These are phyloP conservation scores for Aquanectria penicillioides DNA, from an alignment of 2,329 filamentous ascomycete species.

Conservation along the genomic window DNA sequence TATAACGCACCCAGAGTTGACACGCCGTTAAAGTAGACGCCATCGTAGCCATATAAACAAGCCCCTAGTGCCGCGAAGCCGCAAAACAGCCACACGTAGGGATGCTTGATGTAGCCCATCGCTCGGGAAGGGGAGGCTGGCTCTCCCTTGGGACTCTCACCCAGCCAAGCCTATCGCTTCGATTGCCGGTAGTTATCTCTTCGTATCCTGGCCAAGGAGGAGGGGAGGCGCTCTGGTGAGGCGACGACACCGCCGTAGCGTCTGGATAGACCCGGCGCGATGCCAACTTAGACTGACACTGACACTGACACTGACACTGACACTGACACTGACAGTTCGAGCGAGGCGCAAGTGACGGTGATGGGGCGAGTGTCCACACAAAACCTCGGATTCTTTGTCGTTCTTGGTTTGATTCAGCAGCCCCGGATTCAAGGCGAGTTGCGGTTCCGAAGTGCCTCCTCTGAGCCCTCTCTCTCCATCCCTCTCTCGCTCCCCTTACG, in stretches of 20 bases:
- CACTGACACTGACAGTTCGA: no score
- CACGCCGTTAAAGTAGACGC: constrained; percentile 50
- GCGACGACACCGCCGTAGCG: neutral
- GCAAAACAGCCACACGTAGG: constrained; percentile 45
- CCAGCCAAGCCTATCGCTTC: neutral
- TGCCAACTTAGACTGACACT: neutral
- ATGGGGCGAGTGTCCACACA: constrained; percentile 10
- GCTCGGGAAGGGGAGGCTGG: neutral
- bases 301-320: neutral
- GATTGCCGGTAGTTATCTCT: no score
- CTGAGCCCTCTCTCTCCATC: neutral
- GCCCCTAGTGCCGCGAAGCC: constrained; percentile 49
- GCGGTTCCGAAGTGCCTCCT: neutral
- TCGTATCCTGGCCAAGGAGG: neutral
- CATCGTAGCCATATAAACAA: constrained; percentile 50
- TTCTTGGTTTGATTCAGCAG: neutral
- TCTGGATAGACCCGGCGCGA: constrained; percentile 5
- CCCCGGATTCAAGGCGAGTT: neutral
- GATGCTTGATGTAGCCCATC: constrained; percentile 41
- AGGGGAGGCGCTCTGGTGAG: neutral
- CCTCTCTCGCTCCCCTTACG: neutral
- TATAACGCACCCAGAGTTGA: constrained; percentile 43
- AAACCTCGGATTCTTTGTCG: constrained; percentile 15
- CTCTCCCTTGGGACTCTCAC: neutral
- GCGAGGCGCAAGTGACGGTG: neutral